Conservation (phyloP, 2,329 filamentous ascomycete species). For the Colletotrichum somersetense region DNA sequence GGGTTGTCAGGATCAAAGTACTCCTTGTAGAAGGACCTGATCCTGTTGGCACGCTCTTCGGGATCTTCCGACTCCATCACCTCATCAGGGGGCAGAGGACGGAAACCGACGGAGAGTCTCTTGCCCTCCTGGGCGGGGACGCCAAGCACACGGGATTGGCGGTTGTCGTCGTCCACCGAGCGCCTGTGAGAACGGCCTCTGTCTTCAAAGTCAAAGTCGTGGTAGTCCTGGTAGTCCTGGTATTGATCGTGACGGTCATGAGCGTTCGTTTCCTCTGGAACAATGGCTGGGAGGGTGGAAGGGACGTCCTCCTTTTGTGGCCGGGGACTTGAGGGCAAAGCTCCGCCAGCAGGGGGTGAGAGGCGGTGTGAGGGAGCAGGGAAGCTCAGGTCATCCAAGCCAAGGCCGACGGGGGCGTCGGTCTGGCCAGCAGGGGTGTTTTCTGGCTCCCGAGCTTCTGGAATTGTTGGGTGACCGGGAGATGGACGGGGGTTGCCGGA, state of each 20-base stretch:
- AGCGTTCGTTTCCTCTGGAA: conserved; percentile 37
- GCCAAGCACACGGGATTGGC: conserved; percentile 57
- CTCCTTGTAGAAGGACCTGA: conserved; percentile 99
- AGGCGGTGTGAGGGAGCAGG: conserved; percentile 39
- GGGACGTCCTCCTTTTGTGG: conserved; percentile 53
- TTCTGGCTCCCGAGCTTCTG: conserved; percentile 30
- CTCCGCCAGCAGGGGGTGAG: conserved; percentile 47
- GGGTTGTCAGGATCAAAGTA: conserved; percentile 86
- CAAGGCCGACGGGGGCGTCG: conserved; percentile 40
- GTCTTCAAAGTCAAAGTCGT: conserved; percentile 48
- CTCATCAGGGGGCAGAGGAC: conserved; percentile 89
- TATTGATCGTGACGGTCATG: conserved; percentile 44
- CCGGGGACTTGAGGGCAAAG: conserved; percentile 48
- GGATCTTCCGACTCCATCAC: conserved; percentile 86
- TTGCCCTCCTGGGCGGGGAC: conserved; percentile 68
- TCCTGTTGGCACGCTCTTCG: conserved; percentile 93
- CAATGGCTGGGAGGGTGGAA: conserved; percentile 50
- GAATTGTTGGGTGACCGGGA: conserved; percentile 29
- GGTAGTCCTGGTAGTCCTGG: conserved; percentile 42
- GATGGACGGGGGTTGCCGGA: conserved; percentile 39
- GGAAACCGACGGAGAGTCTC: conserved; percentile 77
- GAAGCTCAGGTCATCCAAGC: conserved; percentile 40
- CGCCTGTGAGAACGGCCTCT: conserved; percentile 54
- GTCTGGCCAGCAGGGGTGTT: conserved; percentile 32
- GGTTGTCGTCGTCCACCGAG: conserved; percentile 46